A percentile compares a stretch with the other conserved stretches of the same genome.
These are phyloP conservation scores for Termitomyces sp. DNA, from an alignment of 768 basidiomycete species.

Conservation along the genomic window DNA sequence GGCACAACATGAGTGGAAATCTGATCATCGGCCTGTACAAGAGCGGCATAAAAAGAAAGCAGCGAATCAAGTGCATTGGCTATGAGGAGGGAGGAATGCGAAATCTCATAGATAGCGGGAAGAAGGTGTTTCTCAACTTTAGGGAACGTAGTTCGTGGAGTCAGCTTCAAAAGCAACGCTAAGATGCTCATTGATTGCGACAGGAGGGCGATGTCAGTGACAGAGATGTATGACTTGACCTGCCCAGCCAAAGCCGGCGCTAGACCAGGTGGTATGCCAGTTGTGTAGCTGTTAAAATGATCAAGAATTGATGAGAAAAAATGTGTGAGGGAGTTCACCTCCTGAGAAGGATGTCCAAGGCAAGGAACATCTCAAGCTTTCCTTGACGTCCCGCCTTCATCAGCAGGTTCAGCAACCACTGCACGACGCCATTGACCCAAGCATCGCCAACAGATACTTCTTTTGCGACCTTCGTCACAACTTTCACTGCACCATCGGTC, in stretches of 20 bases:
- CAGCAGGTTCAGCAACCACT: conserved; percentile 72
- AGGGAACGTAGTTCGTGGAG: conserved; percentile 68
- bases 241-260: conserved; percentile 65
- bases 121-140: conserved; percentile 72
- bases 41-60: conserved; percentile 74
- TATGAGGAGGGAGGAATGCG: conserved; percentile 77
- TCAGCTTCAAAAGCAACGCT: conserved; percentile 63
- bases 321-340: conserved; percentile 38
- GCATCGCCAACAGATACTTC: conserved; percentile 66
- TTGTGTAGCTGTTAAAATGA: conserved; percentile 27
- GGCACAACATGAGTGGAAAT: conserved; percentile 82
- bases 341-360: conserved; percentile 67
- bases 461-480: conserved; percentile 79
- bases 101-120: conserved; percentile 60
- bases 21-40: conserved; percentile 80
- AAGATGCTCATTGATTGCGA: conserved; percentile 67
- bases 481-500: conserved; percentile 72
- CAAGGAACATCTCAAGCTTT: conserved; percentile 77
- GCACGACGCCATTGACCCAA: conserved; percentile 81
- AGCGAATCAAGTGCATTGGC: conserved; percentile 79
- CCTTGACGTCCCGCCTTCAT: conserved; percentile 76
- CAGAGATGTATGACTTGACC: conserved; percentile 71
- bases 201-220: conserved; percentile 73
- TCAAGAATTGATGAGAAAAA: background rate
- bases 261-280: conserved; percentile 51